Percentiles rank a stretch among this genome's conserved stretches.
Conservation (phyloP, 1,284 basidiomycete genomes). For the Coniferiporia weirii region DNA sequence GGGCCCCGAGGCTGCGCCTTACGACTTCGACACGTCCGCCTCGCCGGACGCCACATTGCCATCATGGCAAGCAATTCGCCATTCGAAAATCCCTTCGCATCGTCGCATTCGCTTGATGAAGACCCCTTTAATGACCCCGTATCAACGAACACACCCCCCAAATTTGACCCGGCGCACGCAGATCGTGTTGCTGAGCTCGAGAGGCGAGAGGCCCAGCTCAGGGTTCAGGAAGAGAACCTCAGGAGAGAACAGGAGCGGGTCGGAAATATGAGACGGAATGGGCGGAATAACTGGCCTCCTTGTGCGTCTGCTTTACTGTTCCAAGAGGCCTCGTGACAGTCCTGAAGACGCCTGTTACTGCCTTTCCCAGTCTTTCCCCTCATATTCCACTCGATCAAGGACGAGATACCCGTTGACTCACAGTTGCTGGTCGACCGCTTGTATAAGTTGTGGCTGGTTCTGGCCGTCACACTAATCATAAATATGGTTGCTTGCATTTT, state of each 20-base stretch:
- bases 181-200: conserved; percentile 26
- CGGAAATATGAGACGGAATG: conserved; percentile 74
- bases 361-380: conserved; percentile 75
- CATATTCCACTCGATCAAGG: conserved; percentile 87
- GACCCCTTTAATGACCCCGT: conserved; percentile 81
- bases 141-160: conserved; percentile 12
- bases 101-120: conserved; percentile 76
- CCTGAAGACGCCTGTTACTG: neutral
- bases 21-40: neutral
- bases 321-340: neutral
- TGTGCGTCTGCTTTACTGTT: conserved; percentile 43
- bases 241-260: conserved; percentile 73
- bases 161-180: conserved; percentile 18
- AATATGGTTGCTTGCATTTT: conserved; percentile 92
- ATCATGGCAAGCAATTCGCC: conserved; percentile 1
- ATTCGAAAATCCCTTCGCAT: conserved; percentile 71
- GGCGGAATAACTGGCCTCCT: conserved; percentile 86
- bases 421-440: conserved; percentile 78
- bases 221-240: conserved; percentile 53
- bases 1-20: neutral
- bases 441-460: conserved; percentile 84
- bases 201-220: conserved; percentile 27
- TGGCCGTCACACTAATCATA: conserved; percentile 72
- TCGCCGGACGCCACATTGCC: neutral
- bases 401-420: conserved; percentile 83